phyloP scores from a whole-genome alignment of 805 yeast genomes.

The Saturnispora bothae region DNA sequence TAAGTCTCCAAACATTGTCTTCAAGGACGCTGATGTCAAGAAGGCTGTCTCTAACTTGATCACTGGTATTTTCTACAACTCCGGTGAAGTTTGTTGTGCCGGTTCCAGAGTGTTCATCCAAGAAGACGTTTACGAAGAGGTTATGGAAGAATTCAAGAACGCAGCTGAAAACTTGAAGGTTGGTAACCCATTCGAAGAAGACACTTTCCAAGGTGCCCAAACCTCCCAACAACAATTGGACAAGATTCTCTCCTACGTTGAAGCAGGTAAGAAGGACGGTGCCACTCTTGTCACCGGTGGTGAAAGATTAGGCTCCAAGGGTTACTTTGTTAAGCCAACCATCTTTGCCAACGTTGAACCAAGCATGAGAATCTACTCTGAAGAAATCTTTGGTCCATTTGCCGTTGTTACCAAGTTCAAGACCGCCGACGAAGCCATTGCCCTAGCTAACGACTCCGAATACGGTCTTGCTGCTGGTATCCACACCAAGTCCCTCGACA shows the following conservation, averaged over 20 bases:
- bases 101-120: constrained; percentile 74
- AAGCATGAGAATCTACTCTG: constrained; percentile 53
- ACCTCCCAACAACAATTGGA: constrained; percentile 60
- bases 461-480: constrained; percentile 79
- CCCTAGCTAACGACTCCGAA: constrained; percentile 57
- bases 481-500: constrained; percentile 53
- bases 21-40: constrained; percentile 55
- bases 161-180: constrained; percentile 53
- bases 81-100: constrained; percentile 78
- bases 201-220: constrained; percentile 68
- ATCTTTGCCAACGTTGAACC: constrained; percentile 58
- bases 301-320: constrained; percentile 51
- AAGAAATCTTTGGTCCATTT: constrained; percentile 77
- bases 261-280: constrained; percentile 57
- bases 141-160: constrained; percentile 45
- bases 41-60: constrained; percentile 40
- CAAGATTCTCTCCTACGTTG: constrained; percentile 57
- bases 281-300: constrained; percentile 66
- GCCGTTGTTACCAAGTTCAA: constrained; percentile 60
- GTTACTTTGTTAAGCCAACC: constrained; percentile 66
- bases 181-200: constrained; percentile 66
- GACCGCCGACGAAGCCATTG: constrained; percentile 56
- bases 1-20: constrained; percentile 69
- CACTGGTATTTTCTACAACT: constrained; percentile 64
- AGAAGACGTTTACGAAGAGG: constrained; percentile 57